Evolutionary conservation across 352 stramenopile species (phyloP).

Genomic region (Globisporangium acanthophoron): DNA sequence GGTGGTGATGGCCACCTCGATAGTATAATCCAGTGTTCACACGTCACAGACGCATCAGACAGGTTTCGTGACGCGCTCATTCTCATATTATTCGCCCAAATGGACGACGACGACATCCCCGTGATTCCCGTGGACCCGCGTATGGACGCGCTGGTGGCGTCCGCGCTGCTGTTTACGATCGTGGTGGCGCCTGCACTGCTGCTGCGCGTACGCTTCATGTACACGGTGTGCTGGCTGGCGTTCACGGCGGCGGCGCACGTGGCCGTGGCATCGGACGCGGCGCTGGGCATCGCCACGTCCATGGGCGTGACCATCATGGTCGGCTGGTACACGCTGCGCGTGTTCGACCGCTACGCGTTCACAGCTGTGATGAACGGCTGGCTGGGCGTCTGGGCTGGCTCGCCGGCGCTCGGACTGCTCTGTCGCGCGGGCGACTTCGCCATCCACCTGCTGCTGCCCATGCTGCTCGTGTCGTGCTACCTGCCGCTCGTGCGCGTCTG

Average conservation of each 20-base stretch:
- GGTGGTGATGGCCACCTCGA: neutral
- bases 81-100: neutral
- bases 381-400: constrained; percentile 73
- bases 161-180: constrained; percentile 52
- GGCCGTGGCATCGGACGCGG: constrained; percentile 39
- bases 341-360: constrained; percentile 77
- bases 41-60: neutral
- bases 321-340: constrained; percentile 76
- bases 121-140: constrained; percentile 10
- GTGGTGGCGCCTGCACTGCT: constrained; percentile 51
- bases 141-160: constrained; percentile 42
- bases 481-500: constrained; percentile 68
- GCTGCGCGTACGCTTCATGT: constrained; percentile 64
- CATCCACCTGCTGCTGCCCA: constrained; percentile 63
- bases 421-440: constrained; percentile 56
- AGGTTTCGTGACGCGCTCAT: no score
- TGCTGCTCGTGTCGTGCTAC: constrained; percentile 73
- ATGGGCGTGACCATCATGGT: constrained; percentile 86
- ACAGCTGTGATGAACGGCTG: constrained; percentile 66
- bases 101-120: constrained; percentile 1
- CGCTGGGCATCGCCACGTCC: constrained; percentile 66
- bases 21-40: constrained; percentile 1
- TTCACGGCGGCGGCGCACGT: constrained; percentile 57
- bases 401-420: constrained; percentile 48
- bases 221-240: constrained; percentile 71